Base-by-base conservation (phyloP, 371 early-diverging fungal species). In the Rozella allomycis region DNA sequence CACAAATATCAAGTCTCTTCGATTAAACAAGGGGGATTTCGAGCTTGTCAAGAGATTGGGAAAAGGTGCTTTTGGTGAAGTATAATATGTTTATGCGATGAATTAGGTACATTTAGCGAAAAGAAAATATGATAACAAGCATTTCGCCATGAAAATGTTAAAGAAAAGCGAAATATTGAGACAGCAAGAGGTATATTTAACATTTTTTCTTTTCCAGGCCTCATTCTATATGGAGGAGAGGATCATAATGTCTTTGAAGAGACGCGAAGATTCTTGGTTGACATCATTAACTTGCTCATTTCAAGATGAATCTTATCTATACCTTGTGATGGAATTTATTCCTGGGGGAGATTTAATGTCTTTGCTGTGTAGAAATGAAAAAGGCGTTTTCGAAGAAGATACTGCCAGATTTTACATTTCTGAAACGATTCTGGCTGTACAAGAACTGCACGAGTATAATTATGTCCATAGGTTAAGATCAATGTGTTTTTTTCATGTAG, bases 121-220 rank as follows among this genome's bases (percentile, higher is more conserved):
- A 18, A 62, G 62, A 28, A 77, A 72, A 30, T 42, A 51, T 17
- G 71, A 76, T 39, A 54, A 61, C 13, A 55, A 66, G 20, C 62
- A 83, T 9, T 97, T 88, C 50, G 96, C 96, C 3, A 79, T 94
- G 82, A 97, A 97, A 45, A 72, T 73, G 5, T 64, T 90, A 19
- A 73, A 74, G 38, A 97, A 97, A 55, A 52, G 64, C 25, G 73
- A 76, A 28, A 55, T 90, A 10, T 52, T 84, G 20, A 70, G 74
- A 3, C 75, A 85, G 35, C 60, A 66, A 33, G 84, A 82, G 52
- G 74, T 68, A 49, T 38, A 8, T 22, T n/a, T n/a, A n/a, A n/a
- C n/a, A n/a, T n/a, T n/a, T n/a, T n/a, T n/a, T n/a, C n/a, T n/a
- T n/a, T 37, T 41, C 2, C 39, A 41, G 29, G 40, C 40, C 8